Evolutionary conservation across 768 basidiomycete genomes (phyloP), one percentile per base, ranked within the genome.

Genomic region (Rhodotorula taiwanensis): DNA sequence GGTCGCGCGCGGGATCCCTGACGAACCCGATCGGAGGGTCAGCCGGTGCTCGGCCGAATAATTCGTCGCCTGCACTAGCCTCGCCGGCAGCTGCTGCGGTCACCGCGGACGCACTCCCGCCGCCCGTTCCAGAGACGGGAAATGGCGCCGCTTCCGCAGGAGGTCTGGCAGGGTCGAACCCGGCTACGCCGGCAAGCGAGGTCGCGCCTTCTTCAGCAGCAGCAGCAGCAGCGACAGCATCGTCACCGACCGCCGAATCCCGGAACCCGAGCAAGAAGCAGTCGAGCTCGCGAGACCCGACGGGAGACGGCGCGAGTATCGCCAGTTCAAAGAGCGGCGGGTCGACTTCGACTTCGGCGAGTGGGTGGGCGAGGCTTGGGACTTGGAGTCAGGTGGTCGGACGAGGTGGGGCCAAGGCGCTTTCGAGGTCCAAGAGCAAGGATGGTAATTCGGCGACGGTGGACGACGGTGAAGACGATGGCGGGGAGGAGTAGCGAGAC

Each of bases 311-410:
- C 6, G 43, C 43, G 13, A 16, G 43, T n/a, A 30, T 30, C 18
- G 30, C 49, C 11, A 14, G 18, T 20, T 5, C 15, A 6, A 25
- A 14, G 47, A 15, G n/a, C 13, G 44, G 23, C 25, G 44, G 44
- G 25, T 45, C 44, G 44, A n/a, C 16, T 27, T 48, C 48, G 48
- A 49, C 48, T 15, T 10, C 36, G 10, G 36, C 36, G 30, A 31
- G 48, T 18, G 48, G 27, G 16, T 49, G 48, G 28, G 48, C 27
- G 18, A 14, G 48, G 48, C 28, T 49, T 28, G 48, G 48, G 48
- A 49, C 48, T 27, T 49, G 48, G 48, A 49, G 48, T 18, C 48
- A 49, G 48, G 48, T 49, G 5, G 48, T 49, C 8, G 48, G 44
- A 28, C 28, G 48, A 28, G 48, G 36, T 16, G 36, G 36, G 36